A percentile compares a stretch with the other conserved stretches of the same genome.
phyloP scores from a whole-genome alignment of 306 rosid genomes.

The Prinsepia uniflora region DNA sequence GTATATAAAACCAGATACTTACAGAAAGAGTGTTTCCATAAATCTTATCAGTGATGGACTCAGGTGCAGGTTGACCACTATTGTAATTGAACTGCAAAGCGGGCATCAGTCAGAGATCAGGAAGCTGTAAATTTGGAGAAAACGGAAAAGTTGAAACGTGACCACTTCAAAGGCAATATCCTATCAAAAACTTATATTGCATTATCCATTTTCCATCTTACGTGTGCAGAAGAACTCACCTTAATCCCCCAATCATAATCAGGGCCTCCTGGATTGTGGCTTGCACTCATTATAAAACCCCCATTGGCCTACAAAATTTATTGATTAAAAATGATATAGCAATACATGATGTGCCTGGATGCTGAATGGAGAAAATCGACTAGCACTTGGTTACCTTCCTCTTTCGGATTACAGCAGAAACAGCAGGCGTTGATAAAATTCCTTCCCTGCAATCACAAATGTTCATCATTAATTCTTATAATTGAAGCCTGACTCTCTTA shows the following conservation, averaged over 20 bases:
- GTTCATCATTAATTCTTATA: conserved; percentile 9
- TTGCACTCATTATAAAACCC: conserved; percentile 98
- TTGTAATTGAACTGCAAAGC: conserved; percentile 79
- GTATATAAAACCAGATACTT: conserved; percentile 35
- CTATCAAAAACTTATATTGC: not conserved
- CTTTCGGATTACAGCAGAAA: conserved; percentile 94
- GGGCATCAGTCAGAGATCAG: conserved; percentile 36
- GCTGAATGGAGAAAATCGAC: conserved; percentile 21
- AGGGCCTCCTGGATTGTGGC: conserved; percentile 99
- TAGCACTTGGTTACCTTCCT: conserved; percentile 53
- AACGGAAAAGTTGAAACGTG: not conserved
- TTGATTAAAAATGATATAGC: conserved; percentile 11
- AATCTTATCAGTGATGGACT: conserved; percentile 93
- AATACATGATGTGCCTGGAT: conserved; percentile 16
- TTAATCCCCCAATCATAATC: conserved; percentile 99
- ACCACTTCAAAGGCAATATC: not conserved
- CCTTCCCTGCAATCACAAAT: conserved; percentile 66
- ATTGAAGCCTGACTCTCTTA: not conserved
- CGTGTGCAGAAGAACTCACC: conserved; percentile 41
- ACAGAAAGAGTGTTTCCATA: conserved; percentile 95
- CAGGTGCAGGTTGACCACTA: conserved; percentile 99
- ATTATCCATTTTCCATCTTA: not conserved
- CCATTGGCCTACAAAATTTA: conserved; percentile 72
- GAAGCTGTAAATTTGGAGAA: conserved; percentile 13
- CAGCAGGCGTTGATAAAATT: conserved; percentile 90